A percentile compares a stretch with the other conserved stretches of the same genome.
phyloP scores from a whole-genome alignment of 495 filamentous ascomycete genomes.

The Venustampulla echinocandica region DNA sequence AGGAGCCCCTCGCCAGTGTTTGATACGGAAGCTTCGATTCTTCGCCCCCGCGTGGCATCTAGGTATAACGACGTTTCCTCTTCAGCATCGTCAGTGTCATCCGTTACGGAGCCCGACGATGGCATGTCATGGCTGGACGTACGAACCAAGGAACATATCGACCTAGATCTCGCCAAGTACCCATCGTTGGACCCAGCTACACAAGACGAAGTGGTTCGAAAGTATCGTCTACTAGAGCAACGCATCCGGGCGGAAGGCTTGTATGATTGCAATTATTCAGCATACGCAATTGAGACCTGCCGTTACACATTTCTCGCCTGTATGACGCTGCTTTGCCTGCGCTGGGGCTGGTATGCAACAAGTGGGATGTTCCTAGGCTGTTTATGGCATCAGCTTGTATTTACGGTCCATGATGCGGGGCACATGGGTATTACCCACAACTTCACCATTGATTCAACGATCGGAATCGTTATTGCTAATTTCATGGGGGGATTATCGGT shows the following conservation, averaged over 20 bases:
- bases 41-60: conserved; percentile 9
- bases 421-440: conserved; percentile 96
- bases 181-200: conserved; percentile 65
- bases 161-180: conserved; percentile 71
- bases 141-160: conserved; percentile 65
- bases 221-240: conserved; percentile 67
- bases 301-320: conserved; percentile 69
- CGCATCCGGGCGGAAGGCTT: conserved; percentile 66
- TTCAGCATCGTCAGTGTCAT: conserved; percentile 34
- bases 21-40: conserved; percentile 39
- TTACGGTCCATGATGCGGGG: conserved; percentile 91
- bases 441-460: conserved; percentile 70
- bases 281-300: conserved; percentile 64
- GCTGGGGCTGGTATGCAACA: conserved; percentile 60
- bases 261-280: conserved; percentile 77
- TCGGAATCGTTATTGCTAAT: conserved; percentile 86
- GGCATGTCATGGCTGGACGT: conserved; percentile 60
- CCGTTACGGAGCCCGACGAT: conserved; percentile 35
- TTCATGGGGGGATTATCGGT: conserved; percentile 84
- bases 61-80: conserved; percentile 18
- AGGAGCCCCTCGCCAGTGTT: conserved; percentile 58
- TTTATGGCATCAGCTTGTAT: conserved; percentile 94
- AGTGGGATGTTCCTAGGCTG: conserved; percentile 72
- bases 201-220: conserved; percentile 71
- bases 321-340: conserved; percentile 57